Evolutionary conservation across 768 basidiomycete species (phyloP), one percentile per base, ranked within the genome.

Genomic region (Auricularia cornea): DNA sequence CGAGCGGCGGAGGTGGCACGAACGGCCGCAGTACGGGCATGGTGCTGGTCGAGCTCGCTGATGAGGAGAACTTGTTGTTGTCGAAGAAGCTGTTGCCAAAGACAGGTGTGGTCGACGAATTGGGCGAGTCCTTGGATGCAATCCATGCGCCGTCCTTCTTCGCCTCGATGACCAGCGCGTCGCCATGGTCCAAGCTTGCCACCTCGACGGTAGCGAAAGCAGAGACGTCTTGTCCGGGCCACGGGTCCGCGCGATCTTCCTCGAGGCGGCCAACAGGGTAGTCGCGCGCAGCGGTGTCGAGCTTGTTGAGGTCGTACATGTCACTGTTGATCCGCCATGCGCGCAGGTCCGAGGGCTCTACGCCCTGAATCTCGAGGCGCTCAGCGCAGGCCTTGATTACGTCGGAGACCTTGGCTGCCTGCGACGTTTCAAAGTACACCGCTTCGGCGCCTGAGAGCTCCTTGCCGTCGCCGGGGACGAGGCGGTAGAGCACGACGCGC

Each of bases 131-230:
- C 32, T 64, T 65, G 59, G 66, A 64, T 3, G 82, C 75, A 26
- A 86, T 69, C 90, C 90, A 93, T 20, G 77, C 76, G 51, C 79
- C 81, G n/a, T 77, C 69, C 38, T 75, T 70, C 68, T 84, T 83
- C 70, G 88, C 82, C 68, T 97, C 94, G n/a, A 94, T 83, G 1
- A 86, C 83, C 73, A 94, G 87, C 1, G 79, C 76, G 69, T 94
- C 91, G 29, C 83, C 86, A 14, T 66, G 40, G 44, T 68, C 66
- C 16, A 75, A 61, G 14, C 67, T 62, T n/a, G 57, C 63, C 44
- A 72, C 87, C 57, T 84, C 85, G 16, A 91, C 73, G 0, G 38
- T 56, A 23, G 65, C 64, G 80, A 81, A 67, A 76, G 79, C 54
- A 80, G 72, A 59, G 74, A 79, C 35, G 77, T 76, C 26, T 79